These are phyloP conservation scores for Plasmodium knowlesi DNA, from an alignment of 169 alveolate genomes.

Conservation along the genomic window DNA sequence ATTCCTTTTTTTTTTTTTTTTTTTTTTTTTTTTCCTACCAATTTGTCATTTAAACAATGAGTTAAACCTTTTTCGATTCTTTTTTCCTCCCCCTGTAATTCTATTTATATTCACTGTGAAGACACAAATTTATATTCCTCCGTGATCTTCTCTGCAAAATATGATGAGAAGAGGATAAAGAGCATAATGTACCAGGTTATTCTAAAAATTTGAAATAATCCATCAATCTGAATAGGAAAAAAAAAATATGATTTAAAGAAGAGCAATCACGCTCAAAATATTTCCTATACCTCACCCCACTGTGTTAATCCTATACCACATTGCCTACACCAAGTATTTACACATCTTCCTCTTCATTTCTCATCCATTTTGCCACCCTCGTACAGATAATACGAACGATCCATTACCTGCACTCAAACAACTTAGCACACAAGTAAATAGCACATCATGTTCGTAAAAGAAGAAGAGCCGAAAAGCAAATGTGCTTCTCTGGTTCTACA, in stretches of 20 bases:
- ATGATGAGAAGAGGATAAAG: constrained; percentile 52
- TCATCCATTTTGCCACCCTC: neutral
- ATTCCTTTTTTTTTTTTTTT: neutral
- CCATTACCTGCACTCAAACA: constrained; percentile 57
- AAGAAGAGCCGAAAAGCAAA: neutral
- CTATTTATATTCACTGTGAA: constrained; percentile 2
- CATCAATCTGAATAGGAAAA: neutral
- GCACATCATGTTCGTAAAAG: neutral
- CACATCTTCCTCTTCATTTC: neutral
- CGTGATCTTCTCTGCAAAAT: constrained; percentile 5
- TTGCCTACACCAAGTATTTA: neutral
- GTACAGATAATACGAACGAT: constrained; percentile 30
- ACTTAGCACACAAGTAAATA: constrained; percentile 51
- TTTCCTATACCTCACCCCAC: neutral
- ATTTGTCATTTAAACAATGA: neutral
- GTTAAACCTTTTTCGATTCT: constrained; percentile 5
- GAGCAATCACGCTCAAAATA: neutral
- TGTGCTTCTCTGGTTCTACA: neutral
- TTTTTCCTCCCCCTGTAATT: neutral
- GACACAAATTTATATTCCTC: constrained; percentile 27
- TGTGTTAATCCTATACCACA: neutral
- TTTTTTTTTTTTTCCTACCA: neutral
- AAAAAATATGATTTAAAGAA: constrained; percentile 1
- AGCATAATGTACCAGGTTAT: constrained; percentile 57
- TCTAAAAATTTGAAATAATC: neutral